phyloP scores from a whole-genome alignment of 768 basidiomycete genomes.

The Cantharellus anzutake region DNA sequence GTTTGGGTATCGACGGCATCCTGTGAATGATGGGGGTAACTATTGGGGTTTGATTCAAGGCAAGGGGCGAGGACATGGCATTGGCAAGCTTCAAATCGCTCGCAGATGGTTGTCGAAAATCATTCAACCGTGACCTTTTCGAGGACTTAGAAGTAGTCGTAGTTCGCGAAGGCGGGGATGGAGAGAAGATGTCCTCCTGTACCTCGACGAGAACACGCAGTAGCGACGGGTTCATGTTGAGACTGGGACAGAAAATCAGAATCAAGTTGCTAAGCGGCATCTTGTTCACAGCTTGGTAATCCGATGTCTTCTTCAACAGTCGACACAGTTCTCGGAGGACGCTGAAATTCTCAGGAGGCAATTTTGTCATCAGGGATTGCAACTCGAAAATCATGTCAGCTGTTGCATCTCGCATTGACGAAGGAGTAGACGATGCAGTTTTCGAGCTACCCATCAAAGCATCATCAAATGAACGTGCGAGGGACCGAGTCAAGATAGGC shows the following conservation, averaged over 20 bases:
- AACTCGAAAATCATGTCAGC: constrained; percentile 25
- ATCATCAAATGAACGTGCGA: constrained; percentile 61
- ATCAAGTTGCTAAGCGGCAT: constrained; percentile 87
- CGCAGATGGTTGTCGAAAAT: background rate
- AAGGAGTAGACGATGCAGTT: constrained; percentile 2
- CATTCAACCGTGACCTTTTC: too few relatives aligned
- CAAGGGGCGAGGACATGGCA: background rate
- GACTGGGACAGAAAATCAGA: constrained; percentile 71
- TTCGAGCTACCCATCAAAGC: constrained; percentile 36
- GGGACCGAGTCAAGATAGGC: constrained; percentile 54
- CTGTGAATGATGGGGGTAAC: background rate
- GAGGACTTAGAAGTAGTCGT: background rate
- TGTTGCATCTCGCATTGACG: constrained; percentile 9
- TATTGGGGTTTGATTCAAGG: background rate
- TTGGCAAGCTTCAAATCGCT: background rate
- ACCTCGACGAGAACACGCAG: constrained; percentile 51
- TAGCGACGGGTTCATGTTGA: constrained; percentile 59
- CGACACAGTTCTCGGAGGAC: constrained; percentile 67
- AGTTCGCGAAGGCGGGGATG: background rate
- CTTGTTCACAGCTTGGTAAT: constrained; percentile 51
- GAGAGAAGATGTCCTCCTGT: constrained; percentile 7
- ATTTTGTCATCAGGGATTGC: constrained; percentile 37
- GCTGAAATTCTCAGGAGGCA: constrained; percentile 70
- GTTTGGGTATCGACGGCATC: background rate
- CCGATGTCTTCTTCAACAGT: constrained; percentile 58